Percentiles rank a stretch among this genome's conserved stretches.
Conservation (phyloP, 306 rosid species). For the Cucurbita ficifolia region DNA sequence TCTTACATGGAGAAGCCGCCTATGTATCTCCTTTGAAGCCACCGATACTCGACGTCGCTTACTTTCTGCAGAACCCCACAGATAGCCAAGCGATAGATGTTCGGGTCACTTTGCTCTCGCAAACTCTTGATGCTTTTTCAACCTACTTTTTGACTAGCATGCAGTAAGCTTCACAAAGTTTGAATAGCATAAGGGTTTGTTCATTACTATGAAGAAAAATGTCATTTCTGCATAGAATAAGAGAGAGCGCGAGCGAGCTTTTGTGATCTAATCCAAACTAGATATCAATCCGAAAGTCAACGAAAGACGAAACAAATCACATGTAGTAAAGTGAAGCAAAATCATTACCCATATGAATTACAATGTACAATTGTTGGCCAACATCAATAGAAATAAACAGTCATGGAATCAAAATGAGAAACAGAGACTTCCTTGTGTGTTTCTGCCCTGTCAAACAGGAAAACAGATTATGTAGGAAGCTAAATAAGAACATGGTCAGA, state of each 20-base stretch:
- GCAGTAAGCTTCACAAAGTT: slow-evolving; percentile 2
- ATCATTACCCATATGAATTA: slow-evolving; percentile 7
- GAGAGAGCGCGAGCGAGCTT: background rate
- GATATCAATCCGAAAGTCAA: background rate
- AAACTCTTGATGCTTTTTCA: slow-evolving; percentile 21
- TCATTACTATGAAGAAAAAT: background rate
- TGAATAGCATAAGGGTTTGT: slow-evolving; percentile 1
- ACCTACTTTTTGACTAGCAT: slow-evolving; percentile 15
- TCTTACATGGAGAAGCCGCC: slow-evolving; percentile 30
- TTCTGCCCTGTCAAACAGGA: background rate
- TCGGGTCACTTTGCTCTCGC: slow-evolving; percentile 35
- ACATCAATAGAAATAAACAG: background rate
- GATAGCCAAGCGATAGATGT: slow-evolving; percentile 29
- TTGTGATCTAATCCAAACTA: background rate
- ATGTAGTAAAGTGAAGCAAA: background rate
- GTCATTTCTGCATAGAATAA: background rate
- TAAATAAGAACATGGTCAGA: slow-evolving; percentile 2
- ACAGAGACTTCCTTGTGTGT: background rate
- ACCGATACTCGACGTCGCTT: slow-evolving; percentile 44
- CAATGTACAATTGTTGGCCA: slow-evolving; percentile 10
- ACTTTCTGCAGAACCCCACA: slow-evolving; percentile 44
- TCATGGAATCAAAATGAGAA: background rate
- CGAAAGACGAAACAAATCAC: background rate
- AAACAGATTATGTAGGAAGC: background rate
- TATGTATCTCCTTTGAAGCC: slow-evolving; percentile 46